Base-by-base conservation (phyloP, 1,284 basidiomycete genomes). In the Cerrena zonata region DNA sequence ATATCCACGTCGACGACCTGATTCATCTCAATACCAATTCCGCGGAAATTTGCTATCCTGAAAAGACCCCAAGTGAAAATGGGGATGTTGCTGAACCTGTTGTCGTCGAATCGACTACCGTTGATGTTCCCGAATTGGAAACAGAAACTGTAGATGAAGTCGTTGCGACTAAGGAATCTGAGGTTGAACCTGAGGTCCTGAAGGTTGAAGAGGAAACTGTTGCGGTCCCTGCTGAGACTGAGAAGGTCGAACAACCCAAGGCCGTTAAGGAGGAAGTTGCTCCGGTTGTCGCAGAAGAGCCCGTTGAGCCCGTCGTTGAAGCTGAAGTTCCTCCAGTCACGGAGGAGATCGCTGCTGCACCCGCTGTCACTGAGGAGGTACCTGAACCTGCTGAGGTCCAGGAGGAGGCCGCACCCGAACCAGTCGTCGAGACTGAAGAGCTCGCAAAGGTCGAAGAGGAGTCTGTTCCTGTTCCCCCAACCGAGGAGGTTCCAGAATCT, bases 401-500 rank as follows among this genome's bases (percentile, higher is more conserved):
- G 22, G 41, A 42, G 3, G 41, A 42, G 41, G 15, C 41, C 19
- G 23, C 19, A 23, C 10, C 21, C 24, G 41, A 42, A 38, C n/a
- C 30, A 47, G 36, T 19, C 36, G 43, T 23, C 18, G 21, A 45
- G 7, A 18, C 19, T 12, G 19, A 34, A 3, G 50, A 30, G 26
- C 22, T 22, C 10, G 42, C 42, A 47, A 23, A 41, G 30, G 23
- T 37, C 21, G 52, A 52, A 26, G 56, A 54, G 11, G 37, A 50
- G 23, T 19, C 46, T 38, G 44, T 41, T 24, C 4, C 26, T 30
- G 22, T 41, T 24, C 19, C 44, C 18, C 47, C 41, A 19, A 15
- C 38, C 10, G 37, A 52, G 26, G 19, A 21, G 19, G 41, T 22
- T 15, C 36, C 48, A 15, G 24, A 22, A 30, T 1, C 50, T 23